Base-by-base conservation (phyloP, 1,284 basidiomycete genomes). In the Heterobasidion irregulare region DNA sequence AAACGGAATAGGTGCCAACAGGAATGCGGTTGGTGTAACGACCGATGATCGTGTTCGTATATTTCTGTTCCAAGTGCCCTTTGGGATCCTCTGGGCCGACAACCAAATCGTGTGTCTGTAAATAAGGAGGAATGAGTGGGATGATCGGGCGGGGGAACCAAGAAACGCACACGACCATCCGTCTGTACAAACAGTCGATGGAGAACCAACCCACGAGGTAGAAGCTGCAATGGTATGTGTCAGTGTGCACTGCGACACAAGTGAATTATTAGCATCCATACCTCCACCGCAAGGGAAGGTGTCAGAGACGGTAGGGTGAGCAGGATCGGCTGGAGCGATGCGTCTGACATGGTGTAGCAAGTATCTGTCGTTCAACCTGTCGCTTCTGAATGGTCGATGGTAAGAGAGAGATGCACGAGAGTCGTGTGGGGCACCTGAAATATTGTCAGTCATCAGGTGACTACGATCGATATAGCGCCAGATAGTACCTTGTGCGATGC, bases 11-110 rank as follows among this genome's bases (percentile, higher is more conserved):
- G 5, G 72, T 74, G 36, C 79, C 79, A 16, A 78, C 79, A 2
- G 86, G 84, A 51, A 90, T 72, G 35, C 86, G 78, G 68, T 89
- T 89, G 43, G 84, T 73, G 61, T 87, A 89, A 60, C 85, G 74
- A 32, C 87, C 87, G 56, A 89, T 75, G 64, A 88, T 75, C 10
- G 82, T 80, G 69, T 89, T 89, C 49, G 77, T 82, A 69, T 88
- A 89, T 68, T 83, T 86, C 65, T 82, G 75, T 10, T 65, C 70
- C 47, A 72, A 65, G 66, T 88, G 84, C 61, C 75, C 80, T 57
- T 75, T 65, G 53, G 84, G 80, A 35, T 73, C 68, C 70, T 87
- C 83, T 34, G 86, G 86, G 12, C 86, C 86, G 60, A 88, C 74
- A 50, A 89, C 77, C 57, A 89, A 78, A 66, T 89, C 86, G 69